Evolutionary conservation across 192 early-diverging fungal species (phyloP).

Genomic region (Coemansia reversa): DNA sequence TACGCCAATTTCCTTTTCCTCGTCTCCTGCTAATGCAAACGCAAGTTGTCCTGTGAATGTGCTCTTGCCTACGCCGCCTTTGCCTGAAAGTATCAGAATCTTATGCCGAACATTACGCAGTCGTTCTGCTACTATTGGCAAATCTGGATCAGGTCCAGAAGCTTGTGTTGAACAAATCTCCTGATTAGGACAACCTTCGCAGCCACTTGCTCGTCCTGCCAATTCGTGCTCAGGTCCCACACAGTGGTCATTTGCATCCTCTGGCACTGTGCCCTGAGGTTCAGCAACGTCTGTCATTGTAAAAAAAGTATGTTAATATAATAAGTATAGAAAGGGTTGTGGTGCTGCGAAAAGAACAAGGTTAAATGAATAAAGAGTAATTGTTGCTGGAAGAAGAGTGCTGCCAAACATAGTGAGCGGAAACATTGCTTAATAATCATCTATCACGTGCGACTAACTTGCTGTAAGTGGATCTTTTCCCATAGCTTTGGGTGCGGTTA

Average conservation of each 20-base stretch:
- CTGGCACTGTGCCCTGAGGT: conserved; percentile 37
- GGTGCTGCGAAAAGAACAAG: not conserved
- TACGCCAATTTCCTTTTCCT: conserved; percentile 66
- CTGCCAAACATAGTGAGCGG: no score
- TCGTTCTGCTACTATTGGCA: conserved; percentile 64
- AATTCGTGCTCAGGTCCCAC: conserved; percentile 70
- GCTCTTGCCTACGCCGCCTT: conserved; percentile 96
- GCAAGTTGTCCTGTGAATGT: conserved; percentile 88
- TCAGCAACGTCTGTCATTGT: conserved; percentile 6
- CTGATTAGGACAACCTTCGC: conserved; percentile 83
- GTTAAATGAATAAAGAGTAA: not conserved
- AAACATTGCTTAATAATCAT: no score
- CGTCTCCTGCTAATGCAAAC: conserved; percentile 65
- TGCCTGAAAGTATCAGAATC: conserved; percentile 91
- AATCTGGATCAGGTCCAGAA: conserved; percentile 78
- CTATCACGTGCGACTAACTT: no score
- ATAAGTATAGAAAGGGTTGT: not conserved
- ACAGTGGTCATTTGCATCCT: conserved; percentile 74
- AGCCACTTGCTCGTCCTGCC: conserved; percentile 72
- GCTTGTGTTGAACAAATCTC: conserved; percentile 70
- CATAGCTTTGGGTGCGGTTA: no score
- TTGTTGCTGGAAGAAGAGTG: not conserved
- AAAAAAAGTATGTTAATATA: not conserved
- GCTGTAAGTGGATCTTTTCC: not conserved
- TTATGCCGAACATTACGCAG: conserved; percentile 72